A percentile compares a stretch with the other conserved stretches of the same genome.
Evolutionary conservation across 2,329 filamentous ascomycete species (phyloP).

Genomic region (Talaromyces sp.): DNA sequence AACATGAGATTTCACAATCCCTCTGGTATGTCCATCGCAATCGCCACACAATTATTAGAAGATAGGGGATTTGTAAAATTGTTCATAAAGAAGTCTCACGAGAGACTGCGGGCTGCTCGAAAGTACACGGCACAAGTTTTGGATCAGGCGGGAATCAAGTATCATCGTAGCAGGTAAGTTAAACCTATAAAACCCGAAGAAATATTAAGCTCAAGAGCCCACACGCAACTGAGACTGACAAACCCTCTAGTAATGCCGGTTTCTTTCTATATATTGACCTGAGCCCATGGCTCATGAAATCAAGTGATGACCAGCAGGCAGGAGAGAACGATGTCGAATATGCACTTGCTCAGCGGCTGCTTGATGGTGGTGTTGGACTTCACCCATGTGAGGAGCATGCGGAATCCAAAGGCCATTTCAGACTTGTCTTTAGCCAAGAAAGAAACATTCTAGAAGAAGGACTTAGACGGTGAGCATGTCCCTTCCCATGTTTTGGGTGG

Average conservation of each 20-base stretch:
- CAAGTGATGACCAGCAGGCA: neutral
- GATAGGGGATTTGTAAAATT: slow-evolving; percentile 31
- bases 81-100: slow-evolving; percentile 20
- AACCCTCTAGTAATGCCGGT: slow-evolving; percentile 34
- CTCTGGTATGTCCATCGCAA: slow-evolving; percentile 23
- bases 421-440: slow-evolving; percentile 45
- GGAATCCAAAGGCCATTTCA: slow-evolving; percentile 47
- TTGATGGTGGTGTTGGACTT: slow-evolving; percentile 46
- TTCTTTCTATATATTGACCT: slow-evolving; percentile 43
- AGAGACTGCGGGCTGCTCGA: slow-evolving; percentile 20
- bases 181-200: neutral
- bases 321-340: slow-evolving; percentile 31
- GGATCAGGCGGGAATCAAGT: slow-evolving; percentile 31
- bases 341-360: slow-evolving; percentile 38
- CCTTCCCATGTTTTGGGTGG: neutral
- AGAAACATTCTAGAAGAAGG: slow-evolving; percentile 31
- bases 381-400: slow-evolving; percentile 43
- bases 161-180: slow-evolving; percentile 27
- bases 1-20: slow-evolving; percentile 23
- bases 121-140: slow-evolving; percentile 27
- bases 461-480: slow-evolving; percentile 7
- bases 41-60: slow-evolving; percentile 25
- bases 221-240: neutral
- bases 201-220: neutral
- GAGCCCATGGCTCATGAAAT: slow-evolving; percentile 15